Evolutionary conservation across 1,139 yeast genomes (phyloP), one percentile per base, ranked within the genome.

Genomic region (Yamadazyma mexicana): DNA sequence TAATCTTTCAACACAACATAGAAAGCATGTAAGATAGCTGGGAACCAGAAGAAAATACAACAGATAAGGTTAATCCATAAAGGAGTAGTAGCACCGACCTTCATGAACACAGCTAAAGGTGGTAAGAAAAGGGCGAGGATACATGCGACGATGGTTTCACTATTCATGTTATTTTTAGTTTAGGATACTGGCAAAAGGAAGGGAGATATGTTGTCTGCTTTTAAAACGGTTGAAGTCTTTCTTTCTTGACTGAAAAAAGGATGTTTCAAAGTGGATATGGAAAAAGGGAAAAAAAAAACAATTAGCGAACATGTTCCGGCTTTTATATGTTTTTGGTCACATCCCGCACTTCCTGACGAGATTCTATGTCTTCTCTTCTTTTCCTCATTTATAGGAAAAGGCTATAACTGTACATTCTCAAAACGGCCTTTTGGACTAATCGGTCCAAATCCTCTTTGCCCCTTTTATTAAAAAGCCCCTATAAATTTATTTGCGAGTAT

Each of bases 11-110:
- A 61, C 37, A 79, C 85, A 52, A 80, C 66, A 62, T 80, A 83
- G 52, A 82, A 62, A 37, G 89, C 89, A 56, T 83, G 87, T 49
- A 83, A 64, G 59, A 82, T 81, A 65, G 83, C 89, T 51, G 89
- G 91, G 80, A 83, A 81, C 80, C 80, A 83, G 51, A 77, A 66
- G 55, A 79, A 77, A 51, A 71, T 50, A 69, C 88, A 81, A 55
- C 81, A 74, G 40, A 80, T 58, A 47, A 79, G 55, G 66, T 82
- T 83, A 56, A 83, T 73, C 62, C 83, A 67, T 57, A 83, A 77
- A 35, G 74, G 81, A 35, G 73, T 69, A 47, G 82, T 77, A 47
- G 78, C 72, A 44, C 89, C 89, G 51, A 71, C 73, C 51, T 72
- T 77, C 73, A 82, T 62, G 61, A 76, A 83, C 46, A 83, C 89